phyloP scores from a whole-genome alignment of 805 yeast species.

The Starmerella powellii region DNA sequence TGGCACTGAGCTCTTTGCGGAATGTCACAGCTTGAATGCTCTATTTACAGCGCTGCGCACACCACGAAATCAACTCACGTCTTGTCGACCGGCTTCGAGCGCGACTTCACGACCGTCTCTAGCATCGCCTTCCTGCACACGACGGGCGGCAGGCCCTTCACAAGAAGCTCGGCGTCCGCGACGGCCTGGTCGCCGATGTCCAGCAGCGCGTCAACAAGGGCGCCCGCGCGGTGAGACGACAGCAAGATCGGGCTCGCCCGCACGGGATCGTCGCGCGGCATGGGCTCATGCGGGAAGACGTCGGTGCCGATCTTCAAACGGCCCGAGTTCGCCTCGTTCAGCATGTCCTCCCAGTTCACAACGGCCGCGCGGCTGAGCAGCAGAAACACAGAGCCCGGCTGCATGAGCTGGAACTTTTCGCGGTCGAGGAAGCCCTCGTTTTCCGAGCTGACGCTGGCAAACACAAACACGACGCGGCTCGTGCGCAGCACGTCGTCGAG shows the following conservation, averaged over 20 bases:
- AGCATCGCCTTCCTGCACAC: slow-evolving; percentile 6
- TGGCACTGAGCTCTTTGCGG: no score
- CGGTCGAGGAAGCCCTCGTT: slow-evolving; percentile 2
- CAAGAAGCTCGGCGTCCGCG: slow-evolving; percentile 1
- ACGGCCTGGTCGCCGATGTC: slow-evolving; percentile 9
- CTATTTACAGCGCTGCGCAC: no score
- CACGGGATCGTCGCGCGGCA: not conserved
- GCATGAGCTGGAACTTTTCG: slow-evolving; percentile 1
- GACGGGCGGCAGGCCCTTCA: slow-evolving; percentile 4
- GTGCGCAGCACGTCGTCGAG: slow-evolving; percentile 1
- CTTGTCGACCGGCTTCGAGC: slow-evolving; percentile 6
- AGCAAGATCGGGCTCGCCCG: not conserved
- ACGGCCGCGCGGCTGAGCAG: slow-evolving; percentile 8
- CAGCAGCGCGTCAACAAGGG: slow-evolving; percentile 2
- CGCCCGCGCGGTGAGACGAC: slow-evolving; percentile 9
- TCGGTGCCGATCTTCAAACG: slow-evolving; percentile 7
- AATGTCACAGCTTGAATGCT: no score
- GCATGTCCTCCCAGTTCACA: slow-evolving; percentile 5
- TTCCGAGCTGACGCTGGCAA: slow-evolving; percentile 9
- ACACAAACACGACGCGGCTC: slow-evolving; percentile 4
- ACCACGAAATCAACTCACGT: not conserved
- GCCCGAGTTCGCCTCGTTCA: not conserved
- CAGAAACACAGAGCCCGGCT: slow-evolving; percentile 1
- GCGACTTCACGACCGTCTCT: slow-evolving; percentile 3
- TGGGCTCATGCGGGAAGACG: slow-evolving; percentile 8